Evolutionary conservation across 2,329 filamentous ascomycete genomes (phyloP).

Genomic region (Lecanicillium sp.): DNA sequence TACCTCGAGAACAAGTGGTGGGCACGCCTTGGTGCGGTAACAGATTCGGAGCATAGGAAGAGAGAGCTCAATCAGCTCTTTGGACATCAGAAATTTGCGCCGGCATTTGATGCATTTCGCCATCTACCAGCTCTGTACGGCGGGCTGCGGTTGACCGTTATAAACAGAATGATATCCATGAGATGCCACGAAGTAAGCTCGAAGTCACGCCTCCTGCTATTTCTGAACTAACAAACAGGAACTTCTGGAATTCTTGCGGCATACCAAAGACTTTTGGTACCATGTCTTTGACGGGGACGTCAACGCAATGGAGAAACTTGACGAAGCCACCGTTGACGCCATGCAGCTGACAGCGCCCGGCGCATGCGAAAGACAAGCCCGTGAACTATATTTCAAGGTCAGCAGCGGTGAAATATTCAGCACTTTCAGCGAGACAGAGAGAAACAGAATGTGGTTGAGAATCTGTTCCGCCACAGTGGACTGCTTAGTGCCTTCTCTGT

Average conservation of each 20-base stretch:
- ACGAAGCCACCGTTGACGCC: conserved; percentile 20
- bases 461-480: conserved; percentile 14
- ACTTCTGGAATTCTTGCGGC: conserved; percentile 21
- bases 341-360: conserved; percentile 23
- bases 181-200: conserved; percentile 20
- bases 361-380: conserved; percentile 16
- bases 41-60: conserved; percentile 13
- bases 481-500: conserved; percentile 25
- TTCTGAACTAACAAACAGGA: conserved; percentile 16
- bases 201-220: conserved; percentile 7
- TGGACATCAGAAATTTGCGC: conserved; percentile 15
- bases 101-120: conserved; percentile 23
- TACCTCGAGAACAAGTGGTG: conserved; percentile 16
- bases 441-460: conserved; percentile 20
- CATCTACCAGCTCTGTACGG: conserved; percentile 22
- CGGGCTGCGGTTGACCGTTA: conserved; percentile 20
- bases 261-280: conserved; percentile 24
- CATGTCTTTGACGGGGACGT: conserved; percentile 19
- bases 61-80: conserved; percentile 18
- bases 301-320: conserved; percentile 18
- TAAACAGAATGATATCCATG: conserved; percentile 11
- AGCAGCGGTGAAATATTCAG: conserved; percentile 22
- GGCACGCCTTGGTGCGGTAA: conserved; percentile 16
- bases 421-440: conserved; percentile 19
- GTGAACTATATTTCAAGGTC: conserved; percentile 18